Evolutionary conservation across 495 filamentous ascomycete species (phyloP).

Genomic region (Penicillium antarcticum): DNA sequence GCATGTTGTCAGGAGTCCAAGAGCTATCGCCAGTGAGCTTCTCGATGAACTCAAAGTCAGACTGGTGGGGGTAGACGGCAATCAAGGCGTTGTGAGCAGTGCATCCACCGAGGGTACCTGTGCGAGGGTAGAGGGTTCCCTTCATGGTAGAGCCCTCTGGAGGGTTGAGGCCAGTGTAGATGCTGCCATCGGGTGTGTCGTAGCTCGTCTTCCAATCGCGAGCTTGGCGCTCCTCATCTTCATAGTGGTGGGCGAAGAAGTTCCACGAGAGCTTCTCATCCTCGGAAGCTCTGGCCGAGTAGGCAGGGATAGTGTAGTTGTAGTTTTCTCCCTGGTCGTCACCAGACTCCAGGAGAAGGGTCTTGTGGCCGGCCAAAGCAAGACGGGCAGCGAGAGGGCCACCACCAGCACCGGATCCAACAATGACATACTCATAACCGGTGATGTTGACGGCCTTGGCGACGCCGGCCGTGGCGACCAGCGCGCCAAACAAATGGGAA

Average conservation of each 20-base stretch:
- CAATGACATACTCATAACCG: slow-evolving; percentile 65
- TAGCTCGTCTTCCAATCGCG: slow-evolving; percentile 45
- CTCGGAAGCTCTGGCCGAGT: slow-evolving; percentile 35
- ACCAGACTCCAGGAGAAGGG: slow-evolving; percentile 63
- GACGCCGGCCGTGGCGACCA: slow-evolving; percentile 16
- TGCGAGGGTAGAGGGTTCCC: slow-evolving; percentile 47
- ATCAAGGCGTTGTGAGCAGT: slow-evolving; percentile 46
- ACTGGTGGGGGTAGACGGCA: slow-evolving; percentile 34
- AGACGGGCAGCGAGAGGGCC: slow-evolving; percentile 60
- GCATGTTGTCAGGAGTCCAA: slow-evolving; percentile 43
- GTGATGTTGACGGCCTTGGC: slow-evolving; percentile 28
- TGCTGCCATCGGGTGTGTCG: slow-evolving; percentile 31
- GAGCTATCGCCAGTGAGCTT: slow-evolving; percentile 40
- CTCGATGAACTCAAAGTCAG: slow-evolving; percentile 47
- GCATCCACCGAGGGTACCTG: slow-evolving; percentile 46
- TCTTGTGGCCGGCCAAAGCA: slow-evolving; percentile 56
- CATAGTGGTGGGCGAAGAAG: slow-evolving; percentile 48
- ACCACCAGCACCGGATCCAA: slow-evolving; percentile 64
- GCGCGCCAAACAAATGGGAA: no score
- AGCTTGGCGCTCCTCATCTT: slow-evolving; percentile 32
- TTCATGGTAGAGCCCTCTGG: slow-evolving; percentile 36
- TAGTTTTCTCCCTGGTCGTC: slow-evolving; percentile 50
- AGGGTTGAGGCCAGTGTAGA: slow-evolving; percentile 37
- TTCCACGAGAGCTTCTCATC: slow-evolving; percentile 40
- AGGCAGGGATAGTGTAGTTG: slow-evolving; percentile 39